Percentiles rank a stretch among this genome's conserved stretches.
Evolutionary conservation across 352 stramenopile species (phyloP).

Genomic region (Pythium oligandrum): DNA sequence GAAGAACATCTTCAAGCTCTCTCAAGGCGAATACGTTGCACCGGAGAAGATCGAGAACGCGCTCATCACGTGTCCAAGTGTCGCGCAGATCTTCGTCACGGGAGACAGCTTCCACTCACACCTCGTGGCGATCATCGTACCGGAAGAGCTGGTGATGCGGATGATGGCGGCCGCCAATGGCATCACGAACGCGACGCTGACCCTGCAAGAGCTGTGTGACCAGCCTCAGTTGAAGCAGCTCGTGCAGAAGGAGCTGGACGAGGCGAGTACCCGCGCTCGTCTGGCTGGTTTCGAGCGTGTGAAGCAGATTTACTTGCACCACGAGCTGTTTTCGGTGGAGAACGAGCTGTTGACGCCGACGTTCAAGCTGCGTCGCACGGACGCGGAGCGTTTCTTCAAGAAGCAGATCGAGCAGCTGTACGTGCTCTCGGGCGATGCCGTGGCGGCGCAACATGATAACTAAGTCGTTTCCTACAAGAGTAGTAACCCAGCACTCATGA

Average conservation of each 20-base stretch:
- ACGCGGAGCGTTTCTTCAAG: slow-evolving; percentile 58
- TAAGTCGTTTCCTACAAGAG: slow-evolving; percentile 1
- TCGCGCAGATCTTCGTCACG: slow-evolving; percentile 95
- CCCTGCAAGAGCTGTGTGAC: slow-evolving; percentile 47
- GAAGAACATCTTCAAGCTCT: slow-evolving; percentile 95
- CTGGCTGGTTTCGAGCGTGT: slow-evolving; percentile 93
- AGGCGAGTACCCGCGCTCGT: slow-evolving; percentile 40
- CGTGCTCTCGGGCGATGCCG: slow-evolving; percentile 43
- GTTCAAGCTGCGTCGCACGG: slow-evolving; percentile 93
- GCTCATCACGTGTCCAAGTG: slow-evolving; percentile 85
- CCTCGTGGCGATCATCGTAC: slow-evolving; percentile 93
- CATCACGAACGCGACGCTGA: slow-evolving; percentile 14
- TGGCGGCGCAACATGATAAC: slow-evolving; percentile 31
- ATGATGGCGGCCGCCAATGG: slow-evolving; percentile 31
- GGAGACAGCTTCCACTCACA: slow-evolving; percentile 94
- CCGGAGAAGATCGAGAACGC: slow-evolving; percentile 97
- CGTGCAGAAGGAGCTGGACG: slow-evolving; percentile 49
- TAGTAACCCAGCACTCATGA: no score
- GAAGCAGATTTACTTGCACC: slow-evolving; percentile 88
- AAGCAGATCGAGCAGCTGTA: slow-evolving; percentile 72
- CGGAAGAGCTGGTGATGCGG: slow-evolving; percentile 41
- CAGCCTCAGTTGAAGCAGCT: slow-evolving; percentile 33
- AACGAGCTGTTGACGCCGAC: slow-evolving; percentile 96
- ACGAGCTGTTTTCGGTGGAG: slow-evolving; percentile 89
- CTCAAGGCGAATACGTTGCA: slow-evolving; percentile 95